These are phyloP conservation scores for Cordyceps cicadae DNA, from an alignment of 2,329 filamentous ascomycete species.

Conservation along the genomic window DNA sequence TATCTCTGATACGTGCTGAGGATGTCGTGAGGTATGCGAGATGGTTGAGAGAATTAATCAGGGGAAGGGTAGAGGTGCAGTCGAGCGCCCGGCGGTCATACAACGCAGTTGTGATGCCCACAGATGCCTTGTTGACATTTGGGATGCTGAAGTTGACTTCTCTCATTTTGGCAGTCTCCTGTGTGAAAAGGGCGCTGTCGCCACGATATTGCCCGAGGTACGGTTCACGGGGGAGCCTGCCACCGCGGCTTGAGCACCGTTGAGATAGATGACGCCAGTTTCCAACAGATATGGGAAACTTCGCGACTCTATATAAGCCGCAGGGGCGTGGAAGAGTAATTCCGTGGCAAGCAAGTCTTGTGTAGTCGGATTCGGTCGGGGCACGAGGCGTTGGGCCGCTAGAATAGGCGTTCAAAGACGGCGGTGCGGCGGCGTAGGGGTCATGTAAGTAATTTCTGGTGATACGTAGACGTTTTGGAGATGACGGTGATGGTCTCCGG, in stretches of 20 bases:
- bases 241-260: slow-evolving; percentile 1
- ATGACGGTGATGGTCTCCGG: slow-evolving; percentile 1
- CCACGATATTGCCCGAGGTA: slow-evolving; percentile 5
- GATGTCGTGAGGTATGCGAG: slow-evolving; percentile 97
- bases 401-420: neutral
- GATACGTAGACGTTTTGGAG: neutral
- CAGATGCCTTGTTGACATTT: slow-evolving; percentile 98
- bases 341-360: neutral
- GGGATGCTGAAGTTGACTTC: slow-evolving; percentile 99
- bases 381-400: neutral
- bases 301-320: neutral
- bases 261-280: neutral
- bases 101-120: slow-evolving; percentile 95
- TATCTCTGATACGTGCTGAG: slow-evolving; percentile 93
- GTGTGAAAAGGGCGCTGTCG: slow-evolving; percentile 8
- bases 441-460: neutral
- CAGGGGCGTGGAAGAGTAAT: neutral
- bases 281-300: neutral
- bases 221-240: slow-evolving; percentile 7
- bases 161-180: slow-evolving; percentile 62
- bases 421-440: neutral
- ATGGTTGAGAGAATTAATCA: slow-evolving; percentile 98
- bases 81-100: slow-evolving; percentile 97
- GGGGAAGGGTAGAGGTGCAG: slow-evolving; percentile 91
- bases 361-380: slow-evolving; percentile 5